Percentiles rank a stretch among this genome's conserved stretches.
Conservation (phyloP, 73 alveolate species). For the Paramecium bursaria region DNA sequence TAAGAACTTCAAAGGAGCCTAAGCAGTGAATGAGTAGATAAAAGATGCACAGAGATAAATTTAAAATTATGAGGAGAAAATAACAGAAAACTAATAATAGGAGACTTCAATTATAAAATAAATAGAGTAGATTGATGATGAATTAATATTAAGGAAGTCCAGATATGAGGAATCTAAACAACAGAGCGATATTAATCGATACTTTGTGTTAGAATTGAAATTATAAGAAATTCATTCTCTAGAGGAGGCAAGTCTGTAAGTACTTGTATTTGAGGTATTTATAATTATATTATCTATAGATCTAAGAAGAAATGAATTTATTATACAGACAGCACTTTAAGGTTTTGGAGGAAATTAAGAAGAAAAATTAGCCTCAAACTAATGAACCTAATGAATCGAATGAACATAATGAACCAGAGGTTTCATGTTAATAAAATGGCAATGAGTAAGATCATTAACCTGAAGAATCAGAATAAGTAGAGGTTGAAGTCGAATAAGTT, state of each 20-base stretch:
- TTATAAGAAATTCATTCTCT: not conserved
- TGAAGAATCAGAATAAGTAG: too few relatives aligned
- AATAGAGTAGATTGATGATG: conserved; percentile 12
- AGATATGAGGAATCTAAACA: not conserved
- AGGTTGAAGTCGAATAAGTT: too few relatives aligned
- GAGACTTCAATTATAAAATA: not conserved
- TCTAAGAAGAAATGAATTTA: too few relatives aligned
- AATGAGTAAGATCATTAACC: too few relatives aligned
- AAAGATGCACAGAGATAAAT: conserved; percentile 41
- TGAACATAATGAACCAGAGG: too few relatives aligned
- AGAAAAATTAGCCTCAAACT: too few relatives aligned
- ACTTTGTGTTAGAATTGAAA: not conserved
- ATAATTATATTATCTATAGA: too few relatives aligned
- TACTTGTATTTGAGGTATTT: conserved; percentile 10
- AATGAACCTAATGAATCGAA: too few relatives aligned
- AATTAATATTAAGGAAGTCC: not conserved
- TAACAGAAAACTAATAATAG: not conserved
- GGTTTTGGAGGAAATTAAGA: too few relatives aligned
- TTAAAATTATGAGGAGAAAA: conserved; percentile 1
- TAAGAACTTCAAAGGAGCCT: conserved; percentile 51
- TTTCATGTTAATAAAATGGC: too few relatives aligned
- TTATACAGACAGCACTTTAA: too few relatives aligned
- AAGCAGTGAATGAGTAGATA: conserved; percentile 1
- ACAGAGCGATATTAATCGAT: not conserved
- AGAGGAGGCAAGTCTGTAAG: not conserved